Conservation (phyloP, 257 asterid species). For the Prunella vulgaris region DNA sequence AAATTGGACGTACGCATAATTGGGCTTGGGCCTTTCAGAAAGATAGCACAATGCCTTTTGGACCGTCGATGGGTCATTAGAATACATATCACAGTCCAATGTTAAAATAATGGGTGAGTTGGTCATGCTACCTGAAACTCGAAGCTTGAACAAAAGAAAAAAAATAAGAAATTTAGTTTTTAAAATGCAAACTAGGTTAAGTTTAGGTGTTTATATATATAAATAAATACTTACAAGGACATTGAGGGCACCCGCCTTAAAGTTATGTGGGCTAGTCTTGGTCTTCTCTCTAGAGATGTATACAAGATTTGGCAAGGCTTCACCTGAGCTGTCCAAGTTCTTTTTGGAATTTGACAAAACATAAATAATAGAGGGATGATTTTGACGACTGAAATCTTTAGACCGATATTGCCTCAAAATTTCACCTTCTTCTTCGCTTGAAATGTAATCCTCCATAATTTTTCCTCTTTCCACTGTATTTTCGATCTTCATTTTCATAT, state of each 20-base stretch:
- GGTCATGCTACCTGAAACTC: constrained; percentile 64
- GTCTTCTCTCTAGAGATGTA: constrained; percentile 65
- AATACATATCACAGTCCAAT: constrained; percentile 78
- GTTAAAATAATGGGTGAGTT: constrained; percentile 68
- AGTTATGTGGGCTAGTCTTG: constrained; percentile 43
- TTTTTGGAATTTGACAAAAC: constrained; percentile 33
- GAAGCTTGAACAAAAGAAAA: constrained; percentile 36
- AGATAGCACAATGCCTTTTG: constrained; percentile 45
- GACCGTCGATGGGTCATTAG: constrained; percentile 61
- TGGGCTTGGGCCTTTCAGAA: constrained; percentile 23
- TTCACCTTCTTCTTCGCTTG: constrained; percentile 28
- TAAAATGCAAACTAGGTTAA: too few species aligned
- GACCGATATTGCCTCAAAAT: constrained; percentile 32
- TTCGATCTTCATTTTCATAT: constrained; percentile 44
- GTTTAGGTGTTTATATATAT: too few species aligned
- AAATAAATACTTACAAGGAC: constrained; percentile 36
- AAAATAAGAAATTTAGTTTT: too few species aligned
- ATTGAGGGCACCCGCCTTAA: constrained; percentile 86
- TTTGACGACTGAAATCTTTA: constrained; percentile 34
- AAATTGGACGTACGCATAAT: constrained; percentile 56
- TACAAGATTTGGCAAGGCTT: constrained; percentile 56
- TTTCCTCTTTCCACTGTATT: constrained; percentile 35
- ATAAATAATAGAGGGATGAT: constrained; percentile 47
- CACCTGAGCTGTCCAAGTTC: constrained; percentile 35
- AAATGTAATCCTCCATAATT: constrained; percentile 33